Evolutionary conservation across 2,329 filamentous ascomycete genomes (phyloP).

Genomic region (Zasmidium cellare): DNA sequence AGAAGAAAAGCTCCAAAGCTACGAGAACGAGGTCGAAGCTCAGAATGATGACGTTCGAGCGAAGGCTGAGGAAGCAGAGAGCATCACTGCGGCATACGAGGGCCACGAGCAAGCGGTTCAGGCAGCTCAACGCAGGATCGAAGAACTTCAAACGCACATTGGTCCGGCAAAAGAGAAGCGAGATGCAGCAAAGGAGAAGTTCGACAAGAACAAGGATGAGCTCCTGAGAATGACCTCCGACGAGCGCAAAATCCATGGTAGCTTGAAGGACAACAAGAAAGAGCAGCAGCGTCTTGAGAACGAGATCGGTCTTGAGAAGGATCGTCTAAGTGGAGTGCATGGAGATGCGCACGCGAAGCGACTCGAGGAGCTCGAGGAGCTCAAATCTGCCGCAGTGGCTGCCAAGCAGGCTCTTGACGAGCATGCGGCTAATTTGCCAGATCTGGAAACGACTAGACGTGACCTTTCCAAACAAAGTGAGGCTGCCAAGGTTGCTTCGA

Average conservation of each 20-base stretch:
- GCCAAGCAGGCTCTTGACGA: conserved; percentile 35
- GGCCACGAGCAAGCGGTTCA: conserved; percentile 43
- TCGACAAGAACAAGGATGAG: conserved; percentile 39
- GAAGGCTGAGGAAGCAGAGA: conserved; percentile 40
- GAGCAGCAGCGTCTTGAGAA: conserved; percentile 43
- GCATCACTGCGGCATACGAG: conserved; percentile 44
- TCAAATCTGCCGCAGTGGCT: conserved; percentile 29
- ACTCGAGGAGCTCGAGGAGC: conserved; percentile 12
- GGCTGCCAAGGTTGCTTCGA: conserved; percentile 35
- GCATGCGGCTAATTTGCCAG: conserved; percentile 39
- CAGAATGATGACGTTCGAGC: conserved; percentile 35
- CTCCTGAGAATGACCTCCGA: conserved; percentile 44
- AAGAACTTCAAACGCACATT: conserved; percentile 38
- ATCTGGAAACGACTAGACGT: conserved; percentile 37
- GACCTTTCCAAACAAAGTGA: conserved; percentile 33
- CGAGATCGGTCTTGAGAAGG: conserved; percentile 57
- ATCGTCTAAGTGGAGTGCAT: conserved; percentile 61
- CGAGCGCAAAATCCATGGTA: conserved; percentile 64
- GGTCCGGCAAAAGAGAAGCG: conserved; percentile 49
- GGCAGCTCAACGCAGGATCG: conserved; percentile 37
- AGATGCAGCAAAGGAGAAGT: conserved; percentile 52
- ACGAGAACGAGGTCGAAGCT: conserved; percentile 47
- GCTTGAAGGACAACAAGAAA: conserved; percentile 55
- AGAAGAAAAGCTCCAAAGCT: conserved; percentile 51
- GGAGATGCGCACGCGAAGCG: conserved; percentile 69